These are phyloP conservation scores for Lactarius sp. DNA, from an alignment of 768 basidiomycete genomes.

Conservation along the genomic window DNA sequence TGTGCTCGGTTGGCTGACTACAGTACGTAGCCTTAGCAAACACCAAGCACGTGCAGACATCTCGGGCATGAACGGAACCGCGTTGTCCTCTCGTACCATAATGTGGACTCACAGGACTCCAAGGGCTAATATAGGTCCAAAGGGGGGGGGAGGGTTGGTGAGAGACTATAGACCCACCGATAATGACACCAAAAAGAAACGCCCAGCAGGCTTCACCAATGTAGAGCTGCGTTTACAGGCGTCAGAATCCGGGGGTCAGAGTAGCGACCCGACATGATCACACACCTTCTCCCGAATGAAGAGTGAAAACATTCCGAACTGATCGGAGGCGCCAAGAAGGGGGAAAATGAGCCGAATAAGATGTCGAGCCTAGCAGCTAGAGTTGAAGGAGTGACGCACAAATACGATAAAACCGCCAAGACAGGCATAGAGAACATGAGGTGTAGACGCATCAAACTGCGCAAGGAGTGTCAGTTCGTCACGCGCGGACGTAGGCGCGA, in stretches of 20 bases:
- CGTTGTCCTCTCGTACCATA: not conserved
- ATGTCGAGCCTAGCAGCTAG: not conserved
- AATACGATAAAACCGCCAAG: conserved; percentile 80
- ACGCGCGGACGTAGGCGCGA: not conserved
- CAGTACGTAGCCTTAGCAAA: too few relatives aligned
- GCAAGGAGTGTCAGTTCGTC: conserved; percentile 9
- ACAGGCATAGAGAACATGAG: conserved; percentile 75
- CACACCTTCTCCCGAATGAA: conserved; percentile 80
- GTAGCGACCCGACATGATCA: conserved; percentile 1
- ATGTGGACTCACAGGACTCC: not conserved
- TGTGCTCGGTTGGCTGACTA: not conserved
- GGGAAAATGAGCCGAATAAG: not conserved
- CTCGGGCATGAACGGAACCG: not conserved
- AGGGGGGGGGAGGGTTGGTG: not conserved
- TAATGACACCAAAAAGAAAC: conserved; percentile 87
- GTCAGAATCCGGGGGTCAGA: not conserved
- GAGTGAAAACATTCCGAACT: conserved; percentile 96
- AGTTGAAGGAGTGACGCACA: conserved; percentile 36
- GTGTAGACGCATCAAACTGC: conserved; percentile 56
- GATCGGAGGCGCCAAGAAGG: not conserved
- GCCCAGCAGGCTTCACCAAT: conserved; percentile 97
- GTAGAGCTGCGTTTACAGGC: conserved; percentile 51
- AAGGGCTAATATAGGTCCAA: not conserved
- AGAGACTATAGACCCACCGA: conserved; percentile 46
- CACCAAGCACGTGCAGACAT: not conserved